Conservation (phyloP, 2,329 filamentous ascomycete genomes). For the Hymenoscyphus fructigenus region DNA sequence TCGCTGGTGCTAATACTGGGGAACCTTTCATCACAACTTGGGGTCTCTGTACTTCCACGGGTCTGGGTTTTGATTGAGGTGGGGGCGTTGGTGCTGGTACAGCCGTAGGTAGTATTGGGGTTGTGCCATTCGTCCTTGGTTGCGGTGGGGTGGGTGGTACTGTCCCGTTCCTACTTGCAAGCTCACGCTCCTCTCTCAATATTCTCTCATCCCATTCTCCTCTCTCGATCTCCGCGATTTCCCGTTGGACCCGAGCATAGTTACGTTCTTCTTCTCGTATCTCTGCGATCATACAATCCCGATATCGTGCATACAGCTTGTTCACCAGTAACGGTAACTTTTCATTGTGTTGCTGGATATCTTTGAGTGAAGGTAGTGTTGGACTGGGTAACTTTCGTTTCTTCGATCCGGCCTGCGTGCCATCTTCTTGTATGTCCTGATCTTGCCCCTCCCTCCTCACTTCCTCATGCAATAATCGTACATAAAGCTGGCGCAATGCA, state of each 20-base stretch:
- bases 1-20: slow-evolving; percentile 6
- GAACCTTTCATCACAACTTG: slow-evolving; percentile 9
- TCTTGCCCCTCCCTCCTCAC: slow-evolving; percentile 48
- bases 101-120: background rate
- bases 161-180: slow-evolving; percentile 19
- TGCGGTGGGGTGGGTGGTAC: slow-evolving; percentile 4
- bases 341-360: slow-evolving; percentile 62
- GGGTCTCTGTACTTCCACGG: slow-evolving; percentile 13
- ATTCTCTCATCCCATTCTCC: slow-evolving; percentile 51
- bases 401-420: slow-evolving; percentile 54
- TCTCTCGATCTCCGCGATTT: slow-evolving; percentile 68
- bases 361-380: slow-evolving; percentile 61
- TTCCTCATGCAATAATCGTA: slow-evolving; percentile 74
- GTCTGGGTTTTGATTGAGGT: slow-evolving; percentile 7
- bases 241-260: slow-evolving; percentile 61
- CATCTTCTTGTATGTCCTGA: slow-evolving; percentile 41
- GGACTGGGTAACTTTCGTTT: slow-evolving; percentile 75
- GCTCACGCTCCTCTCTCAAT: slow-evolving; percentile 23
- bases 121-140: slow-evolving; percentile 24
- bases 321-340: slow-evolving; percentile 70
- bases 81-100: slow-evolving; percentile 9
- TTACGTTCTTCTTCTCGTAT: slow-evolving; percentile 73
- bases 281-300: slow-evolving; percentile 64
- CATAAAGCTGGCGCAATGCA: slow-evolving; percentile 75
- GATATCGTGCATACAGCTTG: slow-evolving; percentile 73